Conservation (phyloP, 495 filamentous ascomycete species). For the Podospora pseudopauciseta region DNA sequence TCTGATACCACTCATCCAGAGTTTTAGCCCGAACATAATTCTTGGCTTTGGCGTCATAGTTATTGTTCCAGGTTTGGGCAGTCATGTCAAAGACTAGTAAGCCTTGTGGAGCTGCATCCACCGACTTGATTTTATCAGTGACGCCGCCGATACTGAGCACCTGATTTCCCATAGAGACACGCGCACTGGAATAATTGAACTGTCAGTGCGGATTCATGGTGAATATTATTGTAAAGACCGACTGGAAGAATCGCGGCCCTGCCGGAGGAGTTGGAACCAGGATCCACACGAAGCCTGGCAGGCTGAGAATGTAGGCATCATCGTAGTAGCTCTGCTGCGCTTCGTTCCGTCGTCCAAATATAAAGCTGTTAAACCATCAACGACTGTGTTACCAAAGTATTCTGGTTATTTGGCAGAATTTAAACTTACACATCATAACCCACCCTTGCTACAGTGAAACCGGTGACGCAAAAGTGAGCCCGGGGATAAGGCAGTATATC, state of each 20-base stretch:
- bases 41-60: conserved; percentile 29
- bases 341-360: conserved; percentile 33
- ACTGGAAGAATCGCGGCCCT: conserved; percentile 22
- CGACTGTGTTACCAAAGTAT: too few species aligned
- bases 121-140: conserved; percentile 18
- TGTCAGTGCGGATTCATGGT: too few species aligned
- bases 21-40: too few species aligned
- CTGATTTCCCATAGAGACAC: conserved; percentile 35
- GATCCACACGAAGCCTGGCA: conserved; percentile 48
- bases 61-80: conserved; percentile 35
- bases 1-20: too few species aligned
- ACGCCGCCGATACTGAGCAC: conserved; percentile 39
- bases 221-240: too few species aligned
- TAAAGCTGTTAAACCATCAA: conserved; percentile 22
- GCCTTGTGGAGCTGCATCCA: conserved; percentile 40
- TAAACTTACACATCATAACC: conserved; percentile 34
- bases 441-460: conserved; percentile 29
- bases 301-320: conserved; percentile 40
- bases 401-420: too few species aligned
- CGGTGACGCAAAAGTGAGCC: conserved; percentile 29
- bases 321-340: conserved; percentile 16
- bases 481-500: conserved; percentile 19
- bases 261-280: conserved; percentile 21
- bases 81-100: conserved; percentile 44
- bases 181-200: too few species aligned